Percentiles rank a stretch among this genome's conserved stretches.
These are phyloP conservation scores for Curvularia hawaiiensis DNA, from an alignment of 2,329 filamentous ascomycete species.

Conservation along the genomic window DNA sequence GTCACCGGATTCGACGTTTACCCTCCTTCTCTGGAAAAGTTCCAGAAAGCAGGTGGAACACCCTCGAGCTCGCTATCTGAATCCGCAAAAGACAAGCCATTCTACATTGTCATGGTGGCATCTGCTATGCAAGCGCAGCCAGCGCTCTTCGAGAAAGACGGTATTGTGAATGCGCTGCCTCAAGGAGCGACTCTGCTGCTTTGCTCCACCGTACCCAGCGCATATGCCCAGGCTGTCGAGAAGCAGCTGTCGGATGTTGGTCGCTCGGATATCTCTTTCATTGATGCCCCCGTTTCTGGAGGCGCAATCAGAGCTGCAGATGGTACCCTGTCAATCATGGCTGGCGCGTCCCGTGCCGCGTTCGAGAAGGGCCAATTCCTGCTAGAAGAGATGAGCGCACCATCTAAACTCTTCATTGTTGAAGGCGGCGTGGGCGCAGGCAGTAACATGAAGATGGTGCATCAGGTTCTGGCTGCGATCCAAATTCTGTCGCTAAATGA, in stretches of 20 bases:
- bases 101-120: conserved; percentile 77
- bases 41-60: conserved; percentile 66
- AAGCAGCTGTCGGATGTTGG: conserved; percentile 60
- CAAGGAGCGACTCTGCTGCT: conserved; percentile 66
- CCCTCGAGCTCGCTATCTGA: conserved; percentile 64
- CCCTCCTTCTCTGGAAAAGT: conserved; percentile 68
- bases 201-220: conserved; percentile 72
- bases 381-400: conserved; percentile 67
- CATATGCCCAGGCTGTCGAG: conserved; percentile 66
- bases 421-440: conserved; percentile 59
- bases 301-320: conserved; percentile 71
- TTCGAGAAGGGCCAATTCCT: conserved; percentile 63
- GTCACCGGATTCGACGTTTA: conserved; percentile 77
- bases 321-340: conserved; percentile 78
- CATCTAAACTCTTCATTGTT: conserved; percentile 62
- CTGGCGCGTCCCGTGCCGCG: conserved; percentile 63
- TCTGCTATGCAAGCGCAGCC: conserved; percentile 71
- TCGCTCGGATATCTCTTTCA: conserved; percentile 67
- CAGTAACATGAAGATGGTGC: conserved; percentile 63
- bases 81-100: conserved; percentile 63
- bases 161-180: conserved; percentile 58
- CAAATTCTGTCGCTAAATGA: conserved; percentile 63
- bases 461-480: conserved; percentile 63
- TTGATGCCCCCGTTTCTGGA: conserved; percentile 76
- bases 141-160: conserved; percentile 66